Evolutionary conservation across 2,329 filamentous ascomycete genomes (phyloP), one percentile per base, ranked within the genome.

Genomic region (Penicillium brevicompactum): DNA sequence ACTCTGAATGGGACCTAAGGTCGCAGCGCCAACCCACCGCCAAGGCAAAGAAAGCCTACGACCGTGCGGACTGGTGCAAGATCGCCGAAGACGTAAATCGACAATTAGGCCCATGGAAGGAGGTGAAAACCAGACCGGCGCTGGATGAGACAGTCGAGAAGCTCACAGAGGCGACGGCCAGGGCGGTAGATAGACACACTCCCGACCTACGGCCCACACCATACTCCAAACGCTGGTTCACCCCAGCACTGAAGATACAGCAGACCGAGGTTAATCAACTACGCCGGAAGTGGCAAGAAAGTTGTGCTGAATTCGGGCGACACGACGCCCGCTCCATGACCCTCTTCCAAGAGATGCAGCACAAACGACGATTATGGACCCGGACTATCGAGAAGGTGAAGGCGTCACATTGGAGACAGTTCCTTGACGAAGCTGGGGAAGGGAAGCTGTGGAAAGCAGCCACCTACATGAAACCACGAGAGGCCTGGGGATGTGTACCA

Each of bases 191-290:
- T 34, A 34, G 8, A 21, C 22, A 22, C 8, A 42, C 40, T 18
- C 49, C 49, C 3, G 21, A 56, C 18, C 3, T 4, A 13, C 47
- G 38, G 9, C 45, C 49, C 37, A 43, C 40, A 24, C 34, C 14
- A 32, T 70, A 69, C 52, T 58, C 59, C 2, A 69, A 70, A 43
- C 22, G 56, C 27, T 67, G 58, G 63, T 69, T 67, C 31, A 66
- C 59, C 2, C 61, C 55, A 1, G 61, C 59, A 3, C 57, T 68
- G 8, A 70, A 70, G 30, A 34, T 38, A 6, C 53, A 70, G 48
- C 59, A 66, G 18, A 41, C 34, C 6, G 49, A 59, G 31, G 60
- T 61, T 3, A 69, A 69, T 31, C 27, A 57, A 40, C 13, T 58
- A 22, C 57, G 58, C 24, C 42, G 64, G 18, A 62, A 24, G 47